phyloP scores from a whole-genome alignment of 352 stramenopile species.

The Pythium volutum region DNA sequence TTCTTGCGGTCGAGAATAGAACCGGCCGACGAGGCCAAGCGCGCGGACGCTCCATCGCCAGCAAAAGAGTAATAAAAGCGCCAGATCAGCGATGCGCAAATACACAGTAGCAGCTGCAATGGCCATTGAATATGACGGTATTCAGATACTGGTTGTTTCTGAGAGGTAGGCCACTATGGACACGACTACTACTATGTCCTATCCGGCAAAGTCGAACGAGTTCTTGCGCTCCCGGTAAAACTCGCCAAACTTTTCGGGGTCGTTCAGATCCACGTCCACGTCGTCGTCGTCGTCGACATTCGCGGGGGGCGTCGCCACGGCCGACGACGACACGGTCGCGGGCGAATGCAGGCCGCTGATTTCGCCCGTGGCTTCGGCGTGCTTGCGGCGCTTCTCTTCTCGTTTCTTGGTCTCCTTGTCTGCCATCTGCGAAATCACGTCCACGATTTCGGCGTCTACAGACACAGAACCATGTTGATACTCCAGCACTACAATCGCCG shows the following conservation, averaged over 20 bases:
- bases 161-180: neutral
- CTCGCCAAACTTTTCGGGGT: conserved; percentile 33
- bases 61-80: neutral
- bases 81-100: neutral
- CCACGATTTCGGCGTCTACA: conserved; percentile 74
- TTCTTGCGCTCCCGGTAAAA: conserved; percentile 47
- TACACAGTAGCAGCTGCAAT: neutral
- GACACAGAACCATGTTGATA: too few relatives aligned
- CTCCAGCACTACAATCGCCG: too few relatives aligned
- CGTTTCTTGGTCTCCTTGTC: conserved; percentile 70
- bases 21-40: conserved; percentile 17
- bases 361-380: conserved; percentile 19
- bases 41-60: neutral
- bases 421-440: conserved; percentile 74
- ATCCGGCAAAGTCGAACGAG: conserved; percentile 74
- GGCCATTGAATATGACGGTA: neutral
- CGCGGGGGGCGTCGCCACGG: conserved; percentile 20
- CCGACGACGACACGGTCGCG: conserved; percentile 25
- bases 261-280: conserved; percentile 15
- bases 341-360: conserved; percentile 17
- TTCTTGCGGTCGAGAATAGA: conserved; percentile 70
- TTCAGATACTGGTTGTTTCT: neutral
- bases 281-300: conserved; percentile 4
- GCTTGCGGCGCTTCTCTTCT: conserved; percentile 33
- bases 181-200: conserved; percentile 4